Base-by-base conservation (phyloP, 2,329 filamentous ascomycete species). In the Trichoderma sp. region DNA sequence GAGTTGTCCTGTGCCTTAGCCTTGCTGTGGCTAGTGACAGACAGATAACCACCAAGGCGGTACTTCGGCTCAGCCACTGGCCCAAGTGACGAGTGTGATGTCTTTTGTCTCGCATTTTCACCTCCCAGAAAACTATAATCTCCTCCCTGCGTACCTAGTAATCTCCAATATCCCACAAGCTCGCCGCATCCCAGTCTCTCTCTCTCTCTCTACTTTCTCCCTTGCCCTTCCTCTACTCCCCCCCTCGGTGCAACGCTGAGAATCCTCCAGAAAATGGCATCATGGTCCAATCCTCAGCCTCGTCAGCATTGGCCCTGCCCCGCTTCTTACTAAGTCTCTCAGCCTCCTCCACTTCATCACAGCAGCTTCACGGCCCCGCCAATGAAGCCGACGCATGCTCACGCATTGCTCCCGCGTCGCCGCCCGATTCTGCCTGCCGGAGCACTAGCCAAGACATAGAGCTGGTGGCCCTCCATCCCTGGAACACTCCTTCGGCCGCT, bases 271-370 rank as follows among this genome's bases (percentile, higher is more conserved):
- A 30, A 28, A 28, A 59, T 47, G 53, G 12, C 53, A 47, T 47
- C 55, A 68, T 68, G 65, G 34, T 32, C 20, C 65, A 68, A 20
- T 55, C 34, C 65, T 58, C 65, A 68, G 65, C 65, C 65, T 68
- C 65, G 65, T 47, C 65, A 34, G 17, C 65, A 26, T 20, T 34
- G 65, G 36, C 65, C 32, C 20, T 59, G 65, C 65, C 65, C 65
- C 65, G 65, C 65, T 68, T 68, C 65, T 68, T 68, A 68, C 65
- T 68, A 68, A 68, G 65, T 68, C 65, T 47, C 26, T 68, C 65
- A 68, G 65, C 53, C 65, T 68, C 55, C 65, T 68, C 65, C 65
- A 59, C 34, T 47, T 23, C 65, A 47, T 59, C 65, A 28, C 55
- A 58, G 34, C 65, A 68, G 53, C 65, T 36, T 68, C 65, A 59